Evolutionary conservation across 495 filamentous ascomycete species (phyloP).

Genomic region (Hypoxylon crocopeplum): DNA sequence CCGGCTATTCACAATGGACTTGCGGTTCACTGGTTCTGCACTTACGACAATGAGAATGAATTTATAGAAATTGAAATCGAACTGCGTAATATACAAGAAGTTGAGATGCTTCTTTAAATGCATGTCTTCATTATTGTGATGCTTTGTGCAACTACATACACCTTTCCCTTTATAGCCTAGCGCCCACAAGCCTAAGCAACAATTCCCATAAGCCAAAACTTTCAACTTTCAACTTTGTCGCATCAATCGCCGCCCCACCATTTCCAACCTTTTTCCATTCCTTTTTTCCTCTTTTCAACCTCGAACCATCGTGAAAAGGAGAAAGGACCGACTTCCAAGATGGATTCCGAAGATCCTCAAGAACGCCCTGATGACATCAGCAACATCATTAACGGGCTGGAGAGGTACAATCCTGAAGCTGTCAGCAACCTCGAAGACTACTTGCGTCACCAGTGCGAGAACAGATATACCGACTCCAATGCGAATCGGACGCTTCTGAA

Average conservation of each 20-base stretch:
- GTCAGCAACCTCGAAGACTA: slow-evolving; percentile 94
- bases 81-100: too few relatives aligned
- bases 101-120: too few relatives aligned
- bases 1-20: slow-evolving; percentile 21
- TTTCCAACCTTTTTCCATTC: slow-evolving; percentile 22
- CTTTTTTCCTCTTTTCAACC: slow-evolving; percentile 17
- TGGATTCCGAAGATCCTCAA: slow-evolving; percentile 62
- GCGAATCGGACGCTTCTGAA: slow-evolving; percentile 96
- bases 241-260: slow-evolving; percentile 32
- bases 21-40: not conserved
- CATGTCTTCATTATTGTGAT: too few relatives aligned
- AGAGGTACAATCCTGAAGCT: slow-evolving; percentile 98
- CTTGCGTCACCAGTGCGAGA: slow-evolving; percentile 92
- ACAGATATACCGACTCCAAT: slow-evolving; percentile 91
- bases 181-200: slow-evolving; percentile 33
- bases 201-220: slow-evolving; percentile 41
- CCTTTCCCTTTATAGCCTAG: slow-evolving; percentile 13
- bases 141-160: too few relatives aligned
- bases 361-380: slow-evolving; percentile 89
- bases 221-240: not conserved
- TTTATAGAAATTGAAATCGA: too few relatives aligned
- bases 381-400: slow-evolving; percentile 89
- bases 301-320: slow-evolving; percentile 39
- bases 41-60: too few relatives aligned
- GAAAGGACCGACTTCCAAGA: slow-evolving; percentile 44